Percentiles rank a stretch among this genome's conserved stretches.
These are phyloP conservation scores for Boeremia lycopersici DNA, from an alignment of 2,329 filamentous ascomycete genomes.

Conservation along the genomic window DNA sequence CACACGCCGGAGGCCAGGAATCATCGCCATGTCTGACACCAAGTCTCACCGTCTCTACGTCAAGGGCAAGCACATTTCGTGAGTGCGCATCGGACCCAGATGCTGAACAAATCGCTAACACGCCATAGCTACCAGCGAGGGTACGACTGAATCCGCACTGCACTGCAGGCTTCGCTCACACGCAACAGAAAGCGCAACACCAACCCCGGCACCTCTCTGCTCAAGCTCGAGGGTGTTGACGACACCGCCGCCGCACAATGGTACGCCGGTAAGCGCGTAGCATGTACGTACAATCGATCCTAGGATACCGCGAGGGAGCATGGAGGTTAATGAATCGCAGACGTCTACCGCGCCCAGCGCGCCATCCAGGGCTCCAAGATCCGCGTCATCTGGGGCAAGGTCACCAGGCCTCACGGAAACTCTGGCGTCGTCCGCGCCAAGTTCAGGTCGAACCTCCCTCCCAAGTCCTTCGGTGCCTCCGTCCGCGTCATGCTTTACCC, in stretches of 20 bases:
- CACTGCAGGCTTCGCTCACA: conserved; percentile 23
- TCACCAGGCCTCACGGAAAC: conserved; percentile 96
- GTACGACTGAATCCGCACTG: conserved; percentile 25
- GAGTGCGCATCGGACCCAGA: conserved; percentile 67
- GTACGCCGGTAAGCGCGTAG: conserved; percentile 98
- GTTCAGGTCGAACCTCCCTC: conserved; percentile 94
- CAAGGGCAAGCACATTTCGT: conserved; percentile 88
- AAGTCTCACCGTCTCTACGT: conserved; percentile 50
- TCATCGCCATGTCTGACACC: conserved; percentile 46
- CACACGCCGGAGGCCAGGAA: conserved; percentile 37
- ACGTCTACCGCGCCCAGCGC: conserved; percentile 94
- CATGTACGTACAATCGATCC: conserved; percentile 57
- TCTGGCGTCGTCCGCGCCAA: conserved; percentile 97
- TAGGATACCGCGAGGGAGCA: not conserved
- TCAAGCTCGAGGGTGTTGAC: conserved; percentile 99
- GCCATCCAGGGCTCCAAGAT: conserved; percentile 98
- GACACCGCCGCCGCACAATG: conserved; percentile 84
- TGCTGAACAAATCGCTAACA: conserved; percentile 52
- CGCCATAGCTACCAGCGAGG: conserved; percentile 75
- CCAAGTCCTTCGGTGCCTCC: conserved; percentile 85
- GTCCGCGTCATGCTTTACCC: conserved; percentile 98
- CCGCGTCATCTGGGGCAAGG: conserved; percentile 94
- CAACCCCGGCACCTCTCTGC: conserved; percentile 86
- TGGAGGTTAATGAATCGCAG: conserved; percentile 24
- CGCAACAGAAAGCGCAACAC: conserved; percentile 75